These are phyloP conservation scores for Penicillium sp. DNA, from an alignment of 2,329 filamentous ascomycete genomes.

Conservation along the genomic window DNA sequence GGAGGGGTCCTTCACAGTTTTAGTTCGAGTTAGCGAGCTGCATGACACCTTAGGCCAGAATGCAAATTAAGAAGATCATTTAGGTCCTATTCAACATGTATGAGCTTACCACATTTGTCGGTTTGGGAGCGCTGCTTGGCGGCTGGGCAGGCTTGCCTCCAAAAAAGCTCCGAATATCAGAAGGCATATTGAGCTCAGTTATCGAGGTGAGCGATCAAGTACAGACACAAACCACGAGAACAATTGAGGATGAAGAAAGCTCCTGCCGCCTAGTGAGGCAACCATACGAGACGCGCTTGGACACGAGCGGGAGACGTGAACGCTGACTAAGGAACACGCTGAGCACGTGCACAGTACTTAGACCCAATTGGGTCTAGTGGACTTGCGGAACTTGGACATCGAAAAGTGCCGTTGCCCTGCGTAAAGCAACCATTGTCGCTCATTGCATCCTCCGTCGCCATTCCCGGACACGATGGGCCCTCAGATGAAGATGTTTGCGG, in stretches of 20 bases:
- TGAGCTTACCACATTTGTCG: conserved; percentile 45
- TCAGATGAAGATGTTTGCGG: conserved; percentile 38
- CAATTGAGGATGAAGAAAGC: conserved; percentile 7
- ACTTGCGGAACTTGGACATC: conserved; percentile 10
- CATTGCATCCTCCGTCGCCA: conserved; percentile 9
- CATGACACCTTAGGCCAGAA: too few relatives aligned
- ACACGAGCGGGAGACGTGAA: conserved; percentile 29
- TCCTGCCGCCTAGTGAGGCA: conserved; percentile 1
- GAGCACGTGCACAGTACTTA: conserved; percentile 29
- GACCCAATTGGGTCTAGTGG: conserved; percentile 16
- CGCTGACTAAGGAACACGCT: conserved; percentile 25
- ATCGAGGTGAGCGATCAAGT: neutral
- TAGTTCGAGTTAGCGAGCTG: conserved; percentile 8
- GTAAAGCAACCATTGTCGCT: conserved; percentile 10
- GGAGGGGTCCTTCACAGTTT: conserved; percentile 27
- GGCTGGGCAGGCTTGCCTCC: conserved; percentile 68
- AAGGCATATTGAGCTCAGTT: conserved; percentile 60
- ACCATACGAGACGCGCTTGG: conserved; percentile 16
- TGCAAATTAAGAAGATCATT: neutral
- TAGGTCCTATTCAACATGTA: conserved; percentile 12
- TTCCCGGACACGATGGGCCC: conserved; percentile 33
- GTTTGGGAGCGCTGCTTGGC: conserved; percentile 48
- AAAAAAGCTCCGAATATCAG: conserved; percentile 91
- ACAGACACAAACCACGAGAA: neutral
- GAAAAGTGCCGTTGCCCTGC: conserved; percentile 24